phyloP scores from a whole-genome alignment of 2,329 filamentous ascomycete species.

The Colletotrichum sp. region DNA sequence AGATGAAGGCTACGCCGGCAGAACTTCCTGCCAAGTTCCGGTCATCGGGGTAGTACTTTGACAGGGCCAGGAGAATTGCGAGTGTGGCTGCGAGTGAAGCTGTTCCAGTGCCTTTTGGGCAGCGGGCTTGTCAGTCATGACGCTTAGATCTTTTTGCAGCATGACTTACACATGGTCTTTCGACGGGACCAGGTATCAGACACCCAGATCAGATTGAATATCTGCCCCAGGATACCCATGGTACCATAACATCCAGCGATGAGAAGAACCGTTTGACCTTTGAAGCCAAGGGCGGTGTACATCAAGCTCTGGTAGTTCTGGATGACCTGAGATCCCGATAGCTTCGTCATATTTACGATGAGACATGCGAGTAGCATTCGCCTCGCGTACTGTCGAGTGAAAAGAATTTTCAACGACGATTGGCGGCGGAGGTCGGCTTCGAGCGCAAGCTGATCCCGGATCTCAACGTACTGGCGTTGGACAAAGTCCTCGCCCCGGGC shows the following conservation, averaged over 20 bases:
- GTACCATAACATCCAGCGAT: neutral
- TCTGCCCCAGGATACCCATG: neutral
- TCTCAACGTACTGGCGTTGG: neutral
- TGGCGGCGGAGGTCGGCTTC: neutral
- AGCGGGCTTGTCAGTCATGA: neutral
- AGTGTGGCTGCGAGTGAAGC: neutral
- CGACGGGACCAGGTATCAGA: neutral
- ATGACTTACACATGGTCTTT: neutral
- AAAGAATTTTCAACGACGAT: neutral
- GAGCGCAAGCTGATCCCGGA: neutral
- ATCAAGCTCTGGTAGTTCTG: neutral
- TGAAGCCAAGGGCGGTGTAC: neutral
- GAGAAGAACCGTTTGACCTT: neutral
- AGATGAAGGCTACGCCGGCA: neutral
- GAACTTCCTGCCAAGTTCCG: neutral
- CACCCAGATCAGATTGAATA: neutral
- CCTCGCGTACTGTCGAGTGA: neutral
- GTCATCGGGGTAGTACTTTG: neutral
- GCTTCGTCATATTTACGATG: neutral
- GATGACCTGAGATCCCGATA: neutral
- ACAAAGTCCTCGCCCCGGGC: neutral
- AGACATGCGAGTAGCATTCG: neutral
- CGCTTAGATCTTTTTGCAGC: rapidly evolving
- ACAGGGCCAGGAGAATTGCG: neutral
- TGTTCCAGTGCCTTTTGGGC: neutral